These are phyloP conservation scores for Parmales sp. DNA, from an alignment of 108 stramenopile species.

Conservation along the genomic window DNA sequence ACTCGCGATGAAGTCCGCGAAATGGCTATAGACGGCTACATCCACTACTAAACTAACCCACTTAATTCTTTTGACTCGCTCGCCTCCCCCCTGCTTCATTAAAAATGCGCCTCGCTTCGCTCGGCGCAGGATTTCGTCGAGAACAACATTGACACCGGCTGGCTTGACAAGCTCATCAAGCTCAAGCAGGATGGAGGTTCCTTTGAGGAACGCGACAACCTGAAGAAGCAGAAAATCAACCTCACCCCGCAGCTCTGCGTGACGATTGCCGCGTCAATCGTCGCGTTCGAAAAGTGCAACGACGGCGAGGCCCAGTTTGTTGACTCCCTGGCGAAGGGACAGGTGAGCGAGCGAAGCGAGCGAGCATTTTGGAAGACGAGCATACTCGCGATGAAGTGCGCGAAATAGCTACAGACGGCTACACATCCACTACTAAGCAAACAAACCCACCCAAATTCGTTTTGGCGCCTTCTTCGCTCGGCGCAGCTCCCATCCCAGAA, in stretches of 20 bases:
- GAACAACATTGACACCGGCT: constrained; percentile 94
- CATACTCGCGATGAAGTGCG: no score
- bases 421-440: not conserved
- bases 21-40: no score
- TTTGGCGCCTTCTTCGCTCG: not conserved
- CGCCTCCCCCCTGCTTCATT: no score
- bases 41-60: no score
- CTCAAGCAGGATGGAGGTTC: constrained; percentile 41
- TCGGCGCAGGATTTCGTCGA: constrained; percentile 86
- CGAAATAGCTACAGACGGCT: no score
- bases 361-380: no score
- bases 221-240: not conserved
- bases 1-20: no score
- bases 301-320: constrained; percentile 57
- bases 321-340: constrained; percentile 63
- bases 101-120: no score
- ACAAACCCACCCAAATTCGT: not conserved
- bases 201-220: constrained; percentile 16
- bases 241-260: constrained; percentile 49
- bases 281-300: constrained; percentile 51
- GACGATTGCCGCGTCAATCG: constrained; percentile 62
- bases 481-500: constrained; percentile 69
- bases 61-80: no score
- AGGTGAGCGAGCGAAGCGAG: no score
- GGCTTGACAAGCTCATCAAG: constrained; percentile 92